phyloP scores from a whole-genome alignment of 345 rosid species.

The Eutrema heterophyllum region DNA sequence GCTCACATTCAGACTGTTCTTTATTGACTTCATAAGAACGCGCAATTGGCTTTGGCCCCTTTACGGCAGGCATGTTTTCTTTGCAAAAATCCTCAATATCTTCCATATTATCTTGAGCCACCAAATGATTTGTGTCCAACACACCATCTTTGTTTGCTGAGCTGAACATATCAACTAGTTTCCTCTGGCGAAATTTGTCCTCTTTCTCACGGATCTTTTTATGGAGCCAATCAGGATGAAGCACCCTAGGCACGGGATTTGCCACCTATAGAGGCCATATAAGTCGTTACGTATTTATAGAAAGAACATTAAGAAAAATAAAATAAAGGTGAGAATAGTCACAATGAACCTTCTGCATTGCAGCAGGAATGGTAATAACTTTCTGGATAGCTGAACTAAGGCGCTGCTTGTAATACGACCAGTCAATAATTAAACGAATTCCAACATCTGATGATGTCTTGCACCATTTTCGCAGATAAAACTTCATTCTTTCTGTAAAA shows the following conservation, averaged over 20 bases:
- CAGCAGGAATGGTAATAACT: constrained; percentile 94
- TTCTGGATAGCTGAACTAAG: constrained; percentile 92
- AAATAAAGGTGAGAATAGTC: constrained; percentile 12
- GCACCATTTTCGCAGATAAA: constrained; percentile 89
- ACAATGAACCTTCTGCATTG: constrained; percentile 89
- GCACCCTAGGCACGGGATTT: constrained; percentile 96
- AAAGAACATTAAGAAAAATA: constrained; percentile 5
- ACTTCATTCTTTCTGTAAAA: constrained; percentile 64
- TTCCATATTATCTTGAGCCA: constrained; percentile 37
- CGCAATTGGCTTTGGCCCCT: constrained; percentile 65
- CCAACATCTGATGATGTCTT: constrained; percentile 37
- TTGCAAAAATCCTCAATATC: constrained; percentile 82
- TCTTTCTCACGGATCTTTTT: constrained; percentile 93
- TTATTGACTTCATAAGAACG: constrained; percentile 46
- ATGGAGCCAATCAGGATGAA: constrained; percentile 97
- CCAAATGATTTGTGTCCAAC: constrained; percentile 26
- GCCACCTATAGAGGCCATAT: constrained; percentile 50
- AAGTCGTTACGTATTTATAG: constrained; percentile 14
- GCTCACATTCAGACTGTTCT: constrained; percentile 30
- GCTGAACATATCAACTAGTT: constrained; percentile 65
- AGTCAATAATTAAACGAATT: constrained; percentile 83
- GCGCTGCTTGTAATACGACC: constrained; percentile 94
- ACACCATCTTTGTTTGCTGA: constrained; percentile 31
- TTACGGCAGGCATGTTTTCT: constrained; percentile 37
- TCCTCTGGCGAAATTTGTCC: constrained; percentile 83